A percentile compares a stretch with the other conserved stretches of the same genome.
These are phyloP conservation scores for Cudoniella acicularis DNA, from an alignment of 495 filamentous ascomycete species.

Conservation along the genomic window DNA sequence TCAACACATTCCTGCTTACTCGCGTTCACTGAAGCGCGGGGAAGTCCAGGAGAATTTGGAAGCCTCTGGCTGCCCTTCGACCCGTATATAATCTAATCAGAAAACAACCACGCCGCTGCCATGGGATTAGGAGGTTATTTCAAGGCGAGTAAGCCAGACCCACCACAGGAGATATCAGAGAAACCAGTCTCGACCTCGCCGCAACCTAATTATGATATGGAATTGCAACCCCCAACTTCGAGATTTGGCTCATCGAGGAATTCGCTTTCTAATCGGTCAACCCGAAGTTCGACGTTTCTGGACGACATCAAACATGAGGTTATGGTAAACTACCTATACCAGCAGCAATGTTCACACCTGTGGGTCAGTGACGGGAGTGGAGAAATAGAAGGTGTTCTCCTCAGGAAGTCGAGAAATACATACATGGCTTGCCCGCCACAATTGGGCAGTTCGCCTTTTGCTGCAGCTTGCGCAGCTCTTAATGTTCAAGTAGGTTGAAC, in stretches of 20 bases:
- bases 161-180: conserved; percentile 23
- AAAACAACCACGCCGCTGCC: conserved; percentile 21
- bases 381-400: conserved; percentile 65
- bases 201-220: conserved; percentile 32
- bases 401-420: conserved; percentile 60
- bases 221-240: conserved; percentile 43
- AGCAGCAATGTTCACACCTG: conserved; percentile 66
- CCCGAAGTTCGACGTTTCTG: conserved; percentile 52
- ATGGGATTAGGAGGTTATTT: conserved; percentile 64
- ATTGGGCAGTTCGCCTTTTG: conserved; percentile 53
- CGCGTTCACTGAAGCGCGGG: background rate
- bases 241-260: conserved; percentile 44
- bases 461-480: conserved; percentile 58
- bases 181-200: conserved; percentile 18
- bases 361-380: conserved; percentile 67
- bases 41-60: conserved; percentile 1
- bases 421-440: conserved; percentile 69
- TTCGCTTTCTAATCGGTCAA: conserved; percentile 47
- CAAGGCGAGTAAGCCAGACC: conserved; percentile 46
- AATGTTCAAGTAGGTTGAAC: conserved; percentile 57
- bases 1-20: background rate
- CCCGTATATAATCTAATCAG: conserved; percentile 1
- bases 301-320: conserved; percentile 81
- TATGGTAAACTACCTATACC: conserved; percentile 79
- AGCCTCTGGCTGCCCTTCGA: conserved; percentile 15